phyloP scores from a whole-genome alignment of 768 basidiomycete species.

The Leccinum imitatum region DNA sequence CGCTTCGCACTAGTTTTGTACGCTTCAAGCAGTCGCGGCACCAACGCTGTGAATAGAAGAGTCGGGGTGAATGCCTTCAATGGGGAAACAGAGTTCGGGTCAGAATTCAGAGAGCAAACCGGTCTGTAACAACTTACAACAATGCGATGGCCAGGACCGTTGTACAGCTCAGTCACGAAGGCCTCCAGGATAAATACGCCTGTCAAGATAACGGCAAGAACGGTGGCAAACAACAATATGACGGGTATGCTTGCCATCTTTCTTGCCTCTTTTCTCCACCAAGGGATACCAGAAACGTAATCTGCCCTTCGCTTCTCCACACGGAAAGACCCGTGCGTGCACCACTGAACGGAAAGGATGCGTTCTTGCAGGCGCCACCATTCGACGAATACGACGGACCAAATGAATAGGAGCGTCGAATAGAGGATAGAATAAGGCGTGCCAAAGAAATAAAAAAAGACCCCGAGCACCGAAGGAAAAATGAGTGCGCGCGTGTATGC shows the following conservation, averaged over 20 bases:
- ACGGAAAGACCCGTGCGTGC: conserved; percentile 71
- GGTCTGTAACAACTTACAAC: conserved; percentile 53
- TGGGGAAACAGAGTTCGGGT: not conserved
- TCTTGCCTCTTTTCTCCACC: conserved; percentile 75
- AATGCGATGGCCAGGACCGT: conserved; percentile 77
- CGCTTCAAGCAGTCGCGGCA: conserved; percentile 74
- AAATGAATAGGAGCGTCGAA: conserved; percentile 73
- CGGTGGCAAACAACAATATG: conserved; percentile 67
- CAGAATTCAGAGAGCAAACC: not conserved
- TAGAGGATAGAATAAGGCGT: conserved; percentile 76
- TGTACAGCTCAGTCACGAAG: conserved; percentile 85
- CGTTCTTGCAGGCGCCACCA: conserved; percentile 90
- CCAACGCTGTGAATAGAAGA: conserved; percentile 72
- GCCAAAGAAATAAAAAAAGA: conserved; percentile 66
- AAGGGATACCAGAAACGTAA: conserved; percentile 53
- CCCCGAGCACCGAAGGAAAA: conserved; percentile 71
- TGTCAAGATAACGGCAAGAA: conserved; percentile 71
- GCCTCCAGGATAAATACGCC: conserved; percentile 87
- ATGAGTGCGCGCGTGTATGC: conserved; percentile 80
- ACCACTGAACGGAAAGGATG: conserved; percentile 79
- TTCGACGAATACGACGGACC: conserved; percentile 86
- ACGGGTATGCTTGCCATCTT: conserved; percentile 69
- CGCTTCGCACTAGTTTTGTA: conserved; percentile 68
- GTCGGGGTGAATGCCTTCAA: conserved; percentile 77
- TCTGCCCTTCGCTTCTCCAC: conserved; percentile 73